Conservation (phyloP, 176 grass and related monocot species). For the Ampelocalamus luodianensis region DNA sequence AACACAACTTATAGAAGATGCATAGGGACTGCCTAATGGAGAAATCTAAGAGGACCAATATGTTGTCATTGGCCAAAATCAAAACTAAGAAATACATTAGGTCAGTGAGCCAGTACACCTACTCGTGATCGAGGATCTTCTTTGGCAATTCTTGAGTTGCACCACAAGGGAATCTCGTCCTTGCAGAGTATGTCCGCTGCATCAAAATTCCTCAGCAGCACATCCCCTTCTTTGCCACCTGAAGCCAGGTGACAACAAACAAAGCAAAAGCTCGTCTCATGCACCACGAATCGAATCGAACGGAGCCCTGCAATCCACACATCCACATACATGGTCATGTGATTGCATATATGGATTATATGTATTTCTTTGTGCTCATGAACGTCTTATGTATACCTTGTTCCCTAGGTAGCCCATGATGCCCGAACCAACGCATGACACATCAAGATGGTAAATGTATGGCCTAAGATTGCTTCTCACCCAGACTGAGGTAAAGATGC, state of each 20-base stretch:
- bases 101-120: constrained; percentile 44
- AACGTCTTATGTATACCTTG: constrained; percentile 63
- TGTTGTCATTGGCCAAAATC: not conserved
- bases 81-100: not conserved
- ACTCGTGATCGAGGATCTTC: constrained; percentile 90
- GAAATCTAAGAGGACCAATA: constrained; percentile 15
- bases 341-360: constrained; percentile 20
- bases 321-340: constrained; percentile 18
- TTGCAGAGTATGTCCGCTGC: constrained; percentile 60
- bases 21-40: not conserved
- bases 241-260: constrained; percentile 97
- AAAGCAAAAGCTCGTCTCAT: constrained; percentile 84
- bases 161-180: constrained; percentile 64
- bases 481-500: constrained; percentile 82
- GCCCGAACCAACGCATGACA: constrained; percentile 81
- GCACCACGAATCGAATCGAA: constrained; percentile 82
- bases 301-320: constrained; percentile 66
- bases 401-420: constrained; percentile 94
- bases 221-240: constrained; percentile 78
- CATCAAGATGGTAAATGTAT: constrained; percentile 59
- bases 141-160: constrained; percentile 58
- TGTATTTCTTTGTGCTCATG: not conserved
- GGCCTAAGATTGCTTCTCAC: constrained; percentile 63
- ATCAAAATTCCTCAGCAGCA: constrained; percentile 76
- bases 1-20: constrained; percentile 28